These are phyloP conservation scores for Hordeum vulgare DNA, from an alignment of 176 grass and related monocot species.

Conservation along the genomic window MorexV3_pseudomolecules_assembly NC_058523.1:14195395-14195894, in stretches of 20 bases:
- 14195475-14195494: background rate
- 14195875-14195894: background rate
- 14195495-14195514: background rate
- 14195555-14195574: background rate
- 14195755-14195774: background rate
- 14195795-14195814: background rate
- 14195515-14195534: background rate
- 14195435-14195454: background rate
- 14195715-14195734: background rate
- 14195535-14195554: background rate
- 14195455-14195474: background rate
- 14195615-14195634: background rate
- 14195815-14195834: background rate
- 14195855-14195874: background rate
- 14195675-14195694: too few relatives aligned
- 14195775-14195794: background rate
- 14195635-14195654: background rate
- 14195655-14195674: background rate
- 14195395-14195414: background rate
- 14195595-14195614: background rate
- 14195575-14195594: background rate
- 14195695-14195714: background rate
- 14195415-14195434: background rate
- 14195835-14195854: background rate
- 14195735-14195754: background rate